Evolutionary conservation across 2,329 filamentous ascomycete species (phyloP).

Genomic region (Phialemoniopsis sp.): DNA sequence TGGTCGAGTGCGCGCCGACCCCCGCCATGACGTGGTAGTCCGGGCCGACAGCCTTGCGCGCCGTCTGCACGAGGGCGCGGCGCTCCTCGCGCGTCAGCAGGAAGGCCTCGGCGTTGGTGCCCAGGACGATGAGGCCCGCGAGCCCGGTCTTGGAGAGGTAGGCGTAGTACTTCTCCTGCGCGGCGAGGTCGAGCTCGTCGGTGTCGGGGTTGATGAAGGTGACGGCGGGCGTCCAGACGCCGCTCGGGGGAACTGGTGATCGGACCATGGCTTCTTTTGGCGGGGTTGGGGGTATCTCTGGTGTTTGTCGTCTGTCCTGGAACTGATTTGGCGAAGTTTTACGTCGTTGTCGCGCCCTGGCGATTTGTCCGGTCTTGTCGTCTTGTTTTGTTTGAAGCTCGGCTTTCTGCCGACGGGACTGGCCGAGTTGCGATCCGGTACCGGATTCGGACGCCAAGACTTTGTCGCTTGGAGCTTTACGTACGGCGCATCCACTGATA

Average conservation of each 20-base stretch:
- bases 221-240: constrained; percentile 25
- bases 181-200: constrained; percentile 19
- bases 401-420: constrained; percentile 20
- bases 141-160: not conserved
- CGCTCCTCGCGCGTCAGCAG: constrained; percentile 26
- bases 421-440: not conserved
- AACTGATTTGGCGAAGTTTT: no score
- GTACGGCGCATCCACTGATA: no score
- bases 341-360: no score
- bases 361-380: no score
- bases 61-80: constrained; percentile 45
- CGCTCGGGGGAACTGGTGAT: constrained; percentile 15
- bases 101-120: constrained; percentile 25
- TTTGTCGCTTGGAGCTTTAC: not conserved
- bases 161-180: constrained; percentile 20
- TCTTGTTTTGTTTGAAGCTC: not conserved
- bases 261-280: not conserved
- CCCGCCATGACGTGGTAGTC: constrained; percentile 59
- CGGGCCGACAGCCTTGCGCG: constrained; percentile 47
- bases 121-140: constrained; percentile 6
- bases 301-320: no score
- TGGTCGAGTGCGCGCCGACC: constrained; percentile 59
- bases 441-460: not conserved
- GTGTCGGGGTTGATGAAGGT: constrained; percentile 24
- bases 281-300: constrained; percentile 1